Base-by-base conservation (phyloP, 2,329 filamentous ascomycete genomes). In the Trichoderma asperellum region DNA sequence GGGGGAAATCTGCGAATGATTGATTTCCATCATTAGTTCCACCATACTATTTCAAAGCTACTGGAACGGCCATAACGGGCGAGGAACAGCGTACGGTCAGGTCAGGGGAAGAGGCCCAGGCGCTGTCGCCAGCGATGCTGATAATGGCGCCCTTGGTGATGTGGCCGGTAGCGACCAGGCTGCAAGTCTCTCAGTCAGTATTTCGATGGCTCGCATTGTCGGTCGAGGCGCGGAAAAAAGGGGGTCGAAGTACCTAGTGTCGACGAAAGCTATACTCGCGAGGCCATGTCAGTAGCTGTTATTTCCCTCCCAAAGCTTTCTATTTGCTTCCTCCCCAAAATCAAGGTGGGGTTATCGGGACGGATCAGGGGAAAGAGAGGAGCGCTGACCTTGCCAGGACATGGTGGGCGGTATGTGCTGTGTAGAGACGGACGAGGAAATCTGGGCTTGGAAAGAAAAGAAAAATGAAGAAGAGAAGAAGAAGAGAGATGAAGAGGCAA, bases 101-200 rank as follows among this genome's bases (percentile, higher is more conserved):
- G 74, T 85, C 87, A 66, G 87, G 27, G 34, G 89, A 89, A 53
- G 85, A 79, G 71, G 93, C 93, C 93, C 93, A 96, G 75, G 88
- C 86, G 79, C 90, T 93, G 82, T 92, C 92, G 76, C 93, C 92
- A 75, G 91, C 91, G 73, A 83, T 83, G 81, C 91, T 94, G 85
- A 96, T 89, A 80, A 97, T 94, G 78, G 92, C 92, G 76, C 87
- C 94, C 84, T 93, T 91, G 84, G 96, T 91, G 78, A 97, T 82
- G 79, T 94, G 90, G 77, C 90, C 90, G 76, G 87, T 90, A 83
- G 86, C 91, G 77, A 96, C 87, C 76, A 97, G 89, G 87, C 93
- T 97, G 78, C 75, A 72, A 72, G 37, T 65, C 66, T 72, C 34
- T 55, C 27, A 63, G 70, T 74, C 59, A 73, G 73, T 68, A 72